A percentile compares a stretch with the other conserved stretches of the same genome.
These are phyloP conservation scores for Fusarium sp. DNA, from an alignment of 2,329 filamentous ascomycete genomes.

Conservation along the genomic window DNA sequence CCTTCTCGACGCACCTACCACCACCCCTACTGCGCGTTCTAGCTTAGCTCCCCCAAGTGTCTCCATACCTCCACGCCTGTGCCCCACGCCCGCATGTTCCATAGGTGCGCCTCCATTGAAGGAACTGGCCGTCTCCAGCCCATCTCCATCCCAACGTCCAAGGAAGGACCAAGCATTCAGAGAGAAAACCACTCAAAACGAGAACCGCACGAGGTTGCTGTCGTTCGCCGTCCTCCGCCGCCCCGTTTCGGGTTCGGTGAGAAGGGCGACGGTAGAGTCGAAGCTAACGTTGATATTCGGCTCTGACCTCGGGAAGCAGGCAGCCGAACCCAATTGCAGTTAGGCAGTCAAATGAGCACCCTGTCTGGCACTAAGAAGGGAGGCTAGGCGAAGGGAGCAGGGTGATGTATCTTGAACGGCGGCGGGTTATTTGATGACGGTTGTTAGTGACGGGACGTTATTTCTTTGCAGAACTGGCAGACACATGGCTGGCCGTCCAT, in stretches of 20 bases:
- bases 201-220: slow-evolving; percentile 8
- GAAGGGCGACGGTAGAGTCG: slow-evolving; percentile 29
- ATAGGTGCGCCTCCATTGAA: slow-evolving; percentile 40
- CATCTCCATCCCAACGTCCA: slow-evolving; percentile 6
- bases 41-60: slow-evolving; percentile 21
- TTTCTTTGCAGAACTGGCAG: slow-evolving; percentile 18
- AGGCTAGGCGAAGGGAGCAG: background rate
- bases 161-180: background rate
- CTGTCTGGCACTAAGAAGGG: background rate
- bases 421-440: slow-evolving; percentile 17
- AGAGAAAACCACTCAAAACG: slow-evolving; percentile 28
- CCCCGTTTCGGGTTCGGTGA: slow-evolving; percentile 34
- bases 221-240: slow-evolving; percentile 1
- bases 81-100: slow-evolving; percentile 18
- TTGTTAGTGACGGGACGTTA: slow-evolving; percentile 17
- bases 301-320: slow-evolving; percentile 32
- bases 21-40: slow-evolving; percentile 16
- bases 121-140: slow-evolving; percentile 15
- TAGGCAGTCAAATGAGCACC: background rate
- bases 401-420: background rate
- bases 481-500: slow-evolving; percentile 26
- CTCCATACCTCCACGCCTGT: slow-evolving; percentile 22
- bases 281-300: slow-evolving; percentile 18
- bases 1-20: slow-evolving; percentile 16
- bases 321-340: slow-evolving; percentile 18